Evolutionary conservation across 2,329 filamentous ascomycete species (phyloP).

Genomic region (Penicillium rolfsii): DNA sequence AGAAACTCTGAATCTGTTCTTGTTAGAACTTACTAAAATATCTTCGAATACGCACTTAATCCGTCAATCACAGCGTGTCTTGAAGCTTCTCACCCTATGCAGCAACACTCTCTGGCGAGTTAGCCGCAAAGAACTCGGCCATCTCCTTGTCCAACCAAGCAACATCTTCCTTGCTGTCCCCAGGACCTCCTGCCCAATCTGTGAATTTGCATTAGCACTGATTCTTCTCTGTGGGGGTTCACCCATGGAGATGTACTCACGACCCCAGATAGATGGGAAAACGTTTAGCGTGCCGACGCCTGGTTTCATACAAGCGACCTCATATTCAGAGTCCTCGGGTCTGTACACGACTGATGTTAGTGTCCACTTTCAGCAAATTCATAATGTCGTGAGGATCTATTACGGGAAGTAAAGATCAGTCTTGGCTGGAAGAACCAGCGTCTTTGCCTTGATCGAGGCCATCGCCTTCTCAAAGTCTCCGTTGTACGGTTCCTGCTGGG

Average conservation of each 20-base stretch:
- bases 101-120: conserved; percentile 9
- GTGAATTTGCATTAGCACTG: conserved; percentile 19
- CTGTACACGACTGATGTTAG: conserved; percentile 39
- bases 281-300: conserved; percentile 59
- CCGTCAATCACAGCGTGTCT: not conserved
- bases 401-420: conserved; percentile 81
- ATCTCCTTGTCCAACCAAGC: conserved; percentile 71
- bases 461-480: conserved; percentile 68
- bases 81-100: conserved; percentile 12
- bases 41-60: not conserved
- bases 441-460: conserved; percentile 71
- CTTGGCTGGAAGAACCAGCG: conserved; percentile 69
- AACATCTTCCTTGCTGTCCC: conserved; percentile 70
- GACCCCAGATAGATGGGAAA: conserved; percentile 68
- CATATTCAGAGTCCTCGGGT: conserved; percentile 75
- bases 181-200: conserved; percentile 69
- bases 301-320: conserved; percentile 65
- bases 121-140: conserved; percentile 53
- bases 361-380: not conserved
- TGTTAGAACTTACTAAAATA: not conserved
- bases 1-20: not conserved
- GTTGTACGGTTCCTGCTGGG: conserved; percentile 68
- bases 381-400: conserved; percentile 31
- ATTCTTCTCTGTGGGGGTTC: not conserved
- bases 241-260: conserved; percentile 42